Percentiles rank a stretch among this genome's conserved stretches.
These are phyloP conservation scores for Calophaca sinica DNA, from an alignment of 306 rosid species.

Conservation along the genomic window DNA sequence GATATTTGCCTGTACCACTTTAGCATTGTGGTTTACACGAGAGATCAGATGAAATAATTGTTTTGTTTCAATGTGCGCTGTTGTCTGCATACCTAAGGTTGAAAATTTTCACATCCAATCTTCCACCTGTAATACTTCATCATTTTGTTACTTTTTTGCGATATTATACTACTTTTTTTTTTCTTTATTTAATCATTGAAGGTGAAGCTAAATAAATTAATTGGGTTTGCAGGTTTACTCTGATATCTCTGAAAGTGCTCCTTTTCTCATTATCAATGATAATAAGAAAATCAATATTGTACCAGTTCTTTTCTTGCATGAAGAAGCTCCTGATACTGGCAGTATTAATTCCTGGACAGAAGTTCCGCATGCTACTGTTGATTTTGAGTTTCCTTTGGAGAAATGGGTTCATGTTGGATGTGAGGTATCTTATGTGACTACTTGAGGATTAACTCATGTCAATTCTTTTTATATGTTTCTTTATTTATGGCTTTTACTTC, in stretches of 20 bases:
- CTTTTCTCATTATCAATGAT: constrained; percentile 69
- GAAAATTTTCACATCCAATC: neutral
- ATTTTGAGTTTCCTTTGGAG: constrained; percentile 68
- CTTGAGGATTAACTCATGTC: constrained; percentile 33
- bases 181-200: constrained; percentile 30
- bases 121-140: neutral
- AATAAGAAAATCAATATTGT: constrained; percentile 61
- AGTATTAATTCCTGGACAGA: constrained; percentile 54
- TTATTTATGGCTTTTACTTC: neutral
- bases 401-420: constrained; percentile 93
- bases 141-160: neutral
- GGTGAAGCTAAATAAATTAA: constrained; percentile 21
- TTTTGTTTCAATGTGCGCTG: constrained; percentile 7
- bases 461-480: constrained; percentile 27
- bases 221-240: constrained; percentile 61
- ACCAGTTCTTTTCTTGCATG: constrained; percentile 58
- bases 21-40: neutral
- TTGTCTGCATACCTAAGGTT: constrained; percentile 6
- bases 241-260: constrained; percentile 56
- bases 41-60: constrained; percentile 1
- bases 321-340: constrained; percentile 59
- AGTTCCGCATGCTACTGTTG: constrained; percentile 58
- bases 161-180: neutral
- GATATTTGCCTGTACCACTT: constrained; percentile 17
- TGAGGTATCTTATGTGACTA: constrained; percentile 66